These are phyloP conservation scores for Lepiota brunneoincarnata DNA, from an alignment of 768 basidiomycete genomes.

Conservation along the genomic window DNA sequence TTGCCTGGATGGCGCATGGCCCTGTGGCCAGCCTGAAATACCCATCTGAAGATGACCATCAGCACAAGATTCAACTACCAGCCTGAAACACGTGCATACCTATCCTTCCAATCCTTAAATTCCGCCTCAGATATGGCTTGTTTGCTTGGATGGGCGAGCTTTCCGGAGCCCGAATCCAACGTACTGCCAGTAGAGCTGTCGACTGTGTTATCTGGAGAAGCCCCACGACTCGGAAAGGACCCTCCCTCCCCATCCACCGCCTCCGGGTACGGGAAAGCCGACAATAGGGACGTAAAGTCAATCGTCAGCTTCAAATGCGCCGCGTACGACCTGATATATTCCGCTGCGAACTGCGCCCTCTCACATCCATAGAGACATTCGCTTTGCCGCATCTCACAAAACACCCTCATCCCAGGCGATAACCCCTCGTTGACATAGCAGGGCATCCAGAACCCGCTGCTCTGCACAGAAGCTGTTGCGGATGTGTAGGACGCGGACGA, in stretches of 20 bases:
- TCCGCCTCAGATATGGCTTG: slow-evolving; percentile 8
- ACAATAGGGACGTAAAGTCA: slow-evolving; percentile 1
- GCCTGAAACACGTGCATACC: not conserved
- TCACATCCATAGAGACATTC: slow-evolving; percentile 11
- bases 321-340: slow-evolving; percentile 5
- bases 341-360: slow-evolving; percentile 2
- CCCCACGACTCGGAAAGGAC: not conserved
- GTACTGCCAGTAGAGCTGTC: not conserved
- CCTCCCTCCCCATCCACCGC: not conserved
- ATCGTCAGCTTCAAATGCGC: not conserved
- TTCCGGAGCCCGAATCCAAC: not conserved
- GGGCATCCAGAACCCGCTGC: slow-evolving; percentile 2
- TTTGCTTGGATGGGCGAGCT: not conserved
- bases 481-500: slow-evolving; percentile 9
- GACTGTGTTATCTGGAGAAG: not conserved
- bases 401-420: slow-evolving; percentile 8
- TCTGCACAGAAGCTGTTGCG: slow-evolving; percentile 11
- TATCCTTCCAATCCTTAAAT: slow-evolving; percentile 10
- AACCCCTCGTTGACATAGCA: slow-evolving; percentile 1
- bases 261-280: slow-evolving; percentile 8
- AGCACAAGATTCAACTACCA: not conserved
- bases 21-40: slow-evolving; percentile 5
- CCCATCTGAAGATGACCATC: not conserved
- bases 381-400: slow-evolving; percentile 11
- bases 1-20: slow-evolving; percentile 7